These are phyloP conservation scores for Penicillium bialowiezense DNA, from an alignment of 495 filamentous ascomycete genomes.

Conservation along the genomic window DNA sequence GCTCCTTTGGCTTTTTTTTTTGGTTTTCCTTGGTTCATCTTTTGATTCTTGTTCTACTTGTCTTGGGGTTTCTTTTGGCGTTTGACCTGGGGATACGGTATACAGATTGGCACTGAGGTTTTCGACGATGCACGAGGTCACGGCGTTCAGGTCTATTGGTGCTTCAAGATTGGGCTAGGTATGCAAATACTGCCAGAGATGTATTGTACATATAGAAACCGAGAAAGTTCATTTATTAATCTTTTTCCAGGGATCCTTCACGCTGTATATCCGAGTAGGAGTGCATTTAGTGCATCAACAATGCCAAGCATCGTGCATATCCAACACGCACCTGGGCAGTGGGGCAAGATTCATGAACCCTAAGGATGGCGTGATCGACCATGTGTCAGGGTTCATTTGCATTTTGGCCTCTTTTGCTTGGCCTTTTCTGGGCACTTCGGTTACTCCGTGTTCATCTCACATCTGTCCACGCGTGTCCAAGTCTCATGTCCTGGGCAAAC, in stretches of 20 bases:
- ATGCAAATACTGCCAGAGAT: slow-evolving; percentile 18
- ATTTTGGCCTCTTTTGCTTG: not conserved
- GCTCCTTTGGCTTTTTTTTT: slow-evolving; percentile 10
- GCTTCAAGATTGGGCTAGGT: slow-evolving; percentile 5
- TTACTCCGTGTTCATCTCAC: too few relatives aligned
- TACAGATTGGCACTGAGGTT: slow-evolving; percentile 34
- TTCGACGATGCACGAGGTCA: slow-evolving; percentile 10
- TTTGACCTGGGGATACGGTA: slow-evolving; percentile 23
- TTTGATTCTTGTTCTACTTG: not conserved
- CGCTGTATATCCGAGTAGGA: too few relatives aligned
- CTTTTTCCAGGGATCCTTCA: too few relatives aligned
- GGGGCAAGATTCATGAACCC: not conserved
- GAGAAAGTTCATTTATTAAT: slow-evolving; percentile 3
- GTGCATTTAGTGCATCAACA: too few relatives aligned
- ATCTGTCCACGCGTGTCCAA: too few relatives aligned
- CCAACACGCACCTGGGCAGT: too few relatives aligned
- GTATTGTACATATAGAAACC: slow-evolving; percentile 31
- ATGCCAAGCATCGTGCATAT: too few relatives aligned
- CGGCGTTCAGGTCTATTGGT: slow-evolving; percentile 9
- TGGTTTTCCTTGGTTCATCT: slow-evolving; percentile 1
- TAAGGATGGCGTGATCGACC: slow-evolving; percentile 1
- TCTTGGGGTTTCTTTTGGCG: slow-evolving; percentile 14
- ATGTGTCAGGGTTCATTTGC: not conserved
- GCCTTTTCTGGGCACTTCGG: not conserved
- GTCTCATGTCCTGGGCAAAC: too few relatives aligned